Conservation (phyloP, 2,329 filamentous ascomycete genomes). For the Tolypocladium tropicale region DNA sequence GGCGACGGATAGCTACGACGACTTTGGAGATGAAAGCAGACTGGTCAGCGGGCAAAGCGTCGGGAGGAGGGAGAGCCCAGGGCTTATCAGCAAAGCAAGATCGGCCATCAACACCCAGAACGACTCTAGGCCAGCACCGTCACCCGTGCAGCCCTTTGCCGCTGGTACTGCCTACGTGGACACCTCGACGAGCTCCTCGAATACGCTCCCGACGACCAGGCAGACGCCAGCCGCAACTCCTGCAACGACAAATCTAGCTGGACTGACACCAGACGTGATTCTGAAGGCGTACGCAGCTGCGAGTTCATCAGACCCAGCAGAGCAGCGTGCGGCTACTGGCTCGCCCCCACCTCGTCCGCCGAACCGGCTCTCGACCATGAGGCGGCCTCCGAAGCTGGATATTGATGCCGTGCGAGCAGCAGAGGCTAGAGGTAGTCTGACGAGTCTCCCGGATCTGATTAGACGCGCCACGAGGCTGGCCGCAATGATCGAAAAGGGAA, state of each 20-base stretch:
- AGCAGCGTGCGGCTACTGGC: slow-evolving; percentile 16
- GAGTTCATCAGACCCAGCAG: slow-evolving; percentile 30
- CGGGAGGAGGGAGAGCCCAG: slow-evolving; percentile 48
- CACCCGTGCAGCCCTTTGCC: slow-evolving; percentile 29
- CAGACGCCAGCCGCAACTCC: slow-evolving; percentile 7
- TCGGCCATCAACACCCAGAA: slow-evolving; percentile 5
- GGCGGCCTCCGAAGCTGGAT: slow-evolving; percentile 64
- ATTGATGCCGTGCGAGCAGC: slow-evolving; percentile 73
- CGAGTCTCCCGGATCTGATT: slow-evolving; percentile 86
- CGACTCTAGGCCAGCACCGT: slow-evolving; percentile 20
- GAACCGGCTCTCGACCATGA: slow-evolving; percentile 43
- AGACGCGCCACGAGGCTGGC: slow-evolving; percentile 77
- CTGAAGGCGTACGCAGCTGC: slow-evolving; percentile 40
- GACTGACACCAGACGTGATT: slow-evolving; percentile 34
- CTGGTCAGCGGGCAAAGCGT: slow-evolving; percentile 52
- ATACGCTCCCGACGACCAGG: slow-evolving; percentile 23
- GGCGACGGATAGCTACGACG: slow-evolving; percentile 33
- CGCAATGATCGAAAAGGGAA: slow-evolving; percentile 77
- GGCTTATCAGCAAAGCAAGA: slow-evolving; percentile 37
- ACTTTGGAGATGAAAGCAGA: slow-evolving; percentile 43
- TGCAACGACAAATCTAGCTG: slow-evolving; percentile 7
- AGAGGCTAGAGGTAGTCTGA: slow-evolving; percentile 79
- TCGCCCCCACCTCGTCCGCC: slow-evolving; percentile 18
- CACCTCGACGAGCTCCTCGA: slow-evolving; percentile 35
- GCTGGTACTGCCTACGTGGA: slow-evolving; percentile 37